Evolutionary conservation across 768 basidiomycete species (phyloP).

Genomic region (Leccinum variicolor): DNA sequence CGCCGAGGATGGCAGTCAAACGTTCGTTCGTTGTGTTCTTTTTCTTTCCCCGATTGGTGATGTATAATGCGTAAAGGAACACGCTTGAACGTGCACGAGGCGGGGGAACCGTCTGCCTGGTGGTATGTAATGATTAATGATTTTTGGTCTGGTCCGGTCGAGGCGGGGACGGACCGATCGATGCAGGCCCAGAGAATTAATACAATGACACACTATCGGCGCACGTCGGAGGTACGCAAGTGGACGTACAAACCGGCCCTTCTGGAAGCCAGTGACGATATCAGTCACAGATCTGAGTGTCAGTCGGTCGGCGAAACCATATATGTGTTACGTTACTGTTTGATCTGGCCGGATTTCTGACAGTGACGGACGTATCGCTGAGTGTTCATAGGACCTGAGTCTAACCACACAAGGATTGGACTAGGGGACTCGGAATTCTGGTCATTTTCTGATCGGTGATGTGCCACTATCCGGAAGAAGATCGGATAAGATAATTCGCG

Average conservation of each 20-base stretch:
- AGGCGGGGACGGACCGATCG: not conserved
- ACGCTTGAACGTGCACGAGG: not conserved
- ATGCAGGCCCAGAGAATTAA: not conserved
- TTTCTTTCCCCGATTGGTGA: not conserved
- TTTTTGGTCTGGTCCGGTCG: not conserved
- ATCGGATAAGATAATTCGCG: conserved; percentile 17
- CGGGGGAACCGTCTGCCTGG: not conserved
- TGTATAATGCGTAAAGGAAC: not conserved
- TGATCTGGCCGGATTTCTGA: not conserved
- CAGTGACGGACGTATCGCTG: not conserved
- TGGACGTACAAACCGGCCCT: not conserved
- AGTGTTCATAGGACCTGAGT: not conserved
- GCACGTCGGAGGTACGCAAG: not conserved
- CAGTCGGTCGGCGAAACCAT: not conserved
- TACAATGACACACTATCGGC: not conserved
- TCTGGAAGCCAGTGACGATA: not conserved
- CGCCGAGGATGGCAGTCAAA: not conserved
- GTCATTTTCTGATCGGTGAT: not conserved
- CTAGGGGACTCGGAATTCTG: not conserved
- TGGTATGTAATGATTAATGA: not conserved
- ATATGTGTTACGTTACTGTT: not conserved
- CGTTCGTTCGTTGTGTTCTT: not conserved
- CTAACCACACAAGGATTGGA: not conserved
- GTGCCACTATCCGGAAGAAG: not conserved
- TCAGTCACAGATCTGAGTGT: not conserved